Base-by-base conservation (phyloP, 345 rosid species). In the Firmiana major region DNA sequence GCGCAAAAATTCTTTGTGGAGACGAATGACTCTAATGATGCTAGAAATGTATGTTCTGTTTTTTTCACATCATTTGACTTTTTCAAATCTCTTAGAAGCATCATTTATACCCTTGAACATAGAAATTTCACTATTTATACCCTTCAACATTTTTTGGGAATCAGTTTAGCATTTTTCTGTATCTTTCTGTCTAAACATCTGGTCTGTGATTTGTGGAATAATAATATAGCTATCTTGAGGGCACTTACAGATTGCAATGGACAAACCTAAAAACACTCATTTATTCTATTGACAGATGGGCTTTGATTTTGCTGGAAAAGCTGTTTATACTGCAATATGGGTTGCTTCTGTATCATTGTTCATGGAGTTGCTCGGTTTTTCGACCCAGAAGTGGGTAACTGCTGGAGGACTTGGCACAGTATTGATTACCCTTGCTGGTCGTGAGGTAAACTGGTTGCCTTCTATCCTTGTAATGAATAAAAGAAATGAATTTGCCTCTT, bases 341-440 rank as follows among this genome's bases (percentile, higher is more conserved):
- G 85, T 94, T 64, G 98, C 92, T 80, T 94, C 97, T 58, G 83
- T 87, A 59, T 87, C 98, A 74, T 83, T 94, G 83, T 94, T 93
- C 83, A 91, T 93, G 97, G 98, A 94, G 86, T 88, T 94, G 80
- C 87, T 94, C 65, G 98, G 98, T 74, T 93, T 93, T 84, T 91
- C 97, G 63, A 88, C 98, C 79, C 97, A 94, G 83, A 94, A 82
- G 83, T 90, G 97, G 94, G 78, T 94, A 66, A 94, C 98, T 1
- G 97, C 97, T 80, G 98, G 98, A 58, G 97, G 98, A 83, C 88
- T 94, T 78, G 98, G 98, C 58, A 93, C 98, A 69, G 98, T 94
- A 43, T 77, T 94, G 88, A 91, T 94, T 79, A 94, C 97, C n/a
- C 98, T 94, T 71, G 97, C 97, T 86, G 98, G 97, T 77, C 97